Percentiles rank a stretch among this genome's conserved stretches.
Evolutionary conservation across 2,329 filamentous ascomycete genomes (phyloP).

Genomic region (Aureobasidium pullulans): DNA sequence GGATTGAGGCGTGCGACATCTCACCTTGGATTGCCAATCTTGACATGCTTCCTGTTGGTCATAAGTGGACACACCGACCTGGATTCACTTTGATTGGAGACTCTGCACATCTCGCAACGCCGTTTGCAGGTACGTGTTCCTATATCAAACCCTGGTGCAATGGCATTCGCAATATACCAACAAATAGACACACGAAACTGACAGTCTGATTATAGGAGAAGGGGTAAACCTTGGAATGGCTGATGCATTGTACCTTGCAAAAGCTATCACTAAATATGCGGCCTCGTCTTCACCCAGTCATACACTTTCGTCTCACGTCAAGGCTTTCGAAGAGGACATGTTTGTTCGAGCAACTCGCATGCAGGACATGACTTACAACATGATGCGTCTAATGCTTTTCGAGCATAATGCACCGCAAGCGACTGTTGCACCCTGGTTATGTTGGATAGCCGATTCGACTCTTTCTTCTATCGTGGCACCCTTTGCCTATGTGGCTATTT

Average conservation of each 20-base stretch:
- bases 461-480: conserved; percentile 17
- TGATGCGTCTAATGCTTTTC: conserved; percentile 42
- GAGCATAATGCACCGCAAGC: conserved; percentile 39
- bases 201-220: conserved; percentile 20
- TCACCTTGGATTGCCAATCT: conserved; percentile 24
- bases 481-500: conserved; percentile 21
- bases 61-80: conserved; percentile 28
- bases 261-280: conserved; percentile 27
- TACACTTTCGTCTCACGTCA: conserved; percentile 24
- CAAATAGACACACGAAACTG: too few species aligned
- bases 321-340: conserved; percentile 32
- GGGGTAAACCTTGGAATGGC: conserved; percentile 33
- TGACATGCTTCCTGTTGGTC: conserved; percentile 35
- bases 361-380: conserved; percentile 35
- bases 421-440: conserved; percentile 34
- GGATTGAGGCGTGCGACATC: conserved; percentile 22
- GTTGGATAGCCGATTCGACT: conserved; percentile 18
- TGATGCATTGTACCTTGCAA: conserved; percentile 29
- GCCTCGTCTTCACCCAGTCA: background rate
- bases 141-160: too few species aligned
- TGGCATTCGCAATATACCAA: too few species aligned
- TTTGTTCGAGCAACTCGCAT: conserved; percentile 28
- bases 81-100: conserved; percentile 36
- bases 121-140: conserved; percentile 19
- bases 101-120: conserved; percentile 35